These are phyloP conservation scores for Angomonas deanei DNA, from an alignment of 208 protist species.

Conservation along the genomic window DNA sequence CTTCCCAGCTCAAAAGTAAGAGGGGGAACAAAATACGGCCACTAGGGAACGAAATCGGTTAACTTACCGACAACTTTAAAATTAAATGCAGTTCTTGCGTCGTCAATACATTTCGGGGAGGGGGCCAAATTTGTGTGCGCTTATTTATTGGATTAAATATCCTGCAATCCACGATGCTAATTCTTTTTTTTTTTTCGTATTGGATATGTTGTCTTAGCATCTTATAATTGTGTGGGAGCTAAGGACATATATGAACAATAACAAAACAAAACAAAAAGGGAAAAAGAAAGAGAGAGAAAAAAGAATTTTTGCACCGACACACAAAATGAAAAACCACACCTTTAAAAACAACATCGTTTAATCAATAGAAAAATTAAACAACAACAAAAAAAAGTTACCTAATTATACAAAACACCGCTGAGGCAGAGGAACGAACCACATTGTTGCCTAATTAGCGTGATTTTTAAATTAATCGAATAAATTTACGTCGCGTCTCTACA, in stretches of 20 bases:
- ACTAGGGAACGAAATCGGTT: too few relatives aligned
- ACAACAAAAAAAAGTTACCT: not conserved
- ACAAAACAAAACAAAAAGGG: not conserved
- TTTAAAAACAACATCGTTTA: not conserved
- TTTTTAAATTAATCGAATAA: not conserved
- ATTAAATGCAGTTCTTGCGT: too few relatives aligned
- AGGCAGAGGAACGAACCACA: not conserved
- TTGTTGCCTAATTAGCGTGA: too few relatives aligned
- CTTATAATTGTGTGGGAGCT: too few relatives aligned
- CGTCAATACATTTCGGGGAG: too few relatives aligned
- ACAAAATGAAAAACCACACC: not conserved
- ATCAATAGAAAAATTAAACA: not conserved
- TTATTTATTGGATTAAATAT: not conserved
- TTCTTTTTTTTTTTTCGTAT: not conserved
- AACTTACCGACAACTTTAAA: too few relatives aligned
- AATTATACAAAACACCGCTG: not conserved
- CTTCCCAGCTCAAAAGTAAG: too few relatives aligned
- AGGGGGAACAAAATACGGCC: too few relatives aligned
- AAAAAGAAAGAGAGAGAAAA: not conserved
- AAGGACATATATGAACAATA: slow-evolving; percentile 3
- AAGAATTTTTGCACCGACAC: not conserved
- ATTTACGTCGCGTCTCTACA: too few relatives aligned
- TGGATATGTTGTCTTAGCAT: too few relatives aligned
- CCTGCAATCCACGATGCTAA: not conserved
- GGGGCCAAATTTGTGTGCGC: too few relatives aligned